These are phyloP conservation scores for Pythium plurisporium DNA, from an alignment of 352 stramenopile species.

Conservation along the genomic window DNA sequence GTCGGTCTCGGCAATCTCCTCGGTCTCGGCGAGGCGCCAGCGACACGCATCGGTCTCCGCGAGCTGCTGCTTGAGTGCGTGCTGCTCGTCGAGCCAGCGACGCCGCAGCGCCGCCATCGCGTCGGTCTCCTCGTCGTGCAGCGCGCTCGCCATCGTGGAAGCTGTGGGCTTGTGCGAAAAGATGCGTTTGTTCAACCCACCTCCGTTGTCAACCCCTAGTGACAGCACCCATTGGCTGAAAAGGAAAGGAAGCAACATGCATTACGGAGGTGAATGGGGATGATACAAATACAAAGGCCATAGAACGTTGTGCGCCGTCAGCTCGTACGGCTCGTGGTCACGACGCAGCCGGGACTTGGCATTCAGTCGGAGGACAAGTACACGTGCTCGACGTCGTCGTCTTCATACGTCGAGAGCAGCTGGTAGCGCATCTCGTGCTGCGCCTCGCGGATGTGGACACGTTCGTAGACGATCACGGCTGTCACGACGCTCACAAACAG, in stretches of 20 bases:
- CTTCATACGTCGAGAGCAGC: constrained; percentile 72
- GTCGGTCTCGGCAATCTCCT: background rate
- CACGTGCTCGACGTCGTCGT: constrained; percentile 75
- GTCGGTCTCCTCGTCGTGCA: background rate
- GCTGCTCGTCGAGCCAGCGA: constrained; percentile 31
- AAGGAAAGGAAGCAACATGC: too few species aligned
- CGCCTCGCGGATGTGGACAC: constrained; percentile 60
- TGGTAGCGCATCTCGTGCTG: constrained; percentile 63
- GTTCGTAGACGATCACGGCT: constrained; percentile 74
- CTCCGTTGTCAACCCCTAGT: too few species aligned
- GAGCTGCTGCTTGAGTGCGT: constrained; percentile 51
- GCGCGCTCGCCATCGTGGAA: background rate
- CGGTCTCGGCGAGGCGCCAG: constrained; percentile 29
- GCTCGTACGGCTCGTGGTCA: too few species aligned
- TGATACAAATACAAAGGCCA: too few species aligned
- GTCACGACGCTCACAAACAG: constrained; percentile 70
- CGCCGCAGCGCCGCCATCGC: constrained; percentile 1
- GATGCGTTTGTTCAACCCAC: too few species aligned
- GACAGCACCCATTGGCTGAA: too few species aligned
- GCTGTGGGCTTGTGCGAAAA: background rate
- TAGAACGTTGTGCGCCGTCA: too few species aligned
- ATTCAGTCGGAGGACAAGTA: constrained; percentile 71
- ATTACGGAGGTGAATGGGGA: too few species aligned
- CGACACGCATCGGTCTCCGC: constrained; percentile 36
- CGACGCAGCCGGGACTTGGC: too few species aligned